phyloP scores from a whole-genome alignment of 176 grass and related monocot species.

The Hordeum marinum region DNA sequence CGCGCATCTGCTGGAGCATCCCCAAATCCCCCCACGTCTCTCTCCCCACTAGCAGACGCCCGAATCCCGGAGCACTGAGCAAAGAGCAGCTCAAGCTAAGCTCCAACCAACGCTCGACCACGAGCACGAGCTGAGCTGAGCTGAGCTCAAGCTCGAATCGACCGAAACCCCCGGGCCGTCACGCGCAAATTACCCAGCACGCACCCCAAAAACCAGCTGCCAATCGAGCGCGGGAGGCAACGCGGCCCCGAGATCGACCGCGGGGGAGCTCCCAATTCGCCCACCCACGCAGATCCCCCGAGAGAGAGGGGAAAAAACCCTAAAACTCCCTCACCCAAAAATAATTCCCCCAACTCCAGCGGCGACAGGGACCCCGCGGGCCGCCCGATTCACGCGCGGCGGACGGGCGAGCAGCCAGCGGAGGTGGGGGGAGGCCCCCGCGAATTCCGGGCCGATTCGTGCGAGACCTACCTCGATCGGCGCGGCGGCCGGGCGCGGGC shows the following conservation, averaged over 20 bases:
- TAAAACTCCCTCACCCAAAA: background rate
- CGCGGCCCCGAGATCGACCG: slow-evolving; percentile 34
- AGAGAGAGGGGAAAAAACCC: background rate
- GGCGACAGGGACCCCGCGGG: background rate
- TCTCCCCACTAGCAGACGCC: background rate
- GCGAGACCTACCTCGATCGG: slow-evolving; percentile 51
- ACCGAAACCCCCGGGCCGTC: background rate
- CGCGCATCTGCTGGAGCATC: slow-evolving; percentile 29
- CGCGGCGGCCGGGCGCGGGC: slow-evolving; percentile 1
- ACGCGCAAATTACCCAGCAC: slow-evolving; percentile 22
- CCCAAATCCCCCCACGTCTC: slow-evolving; percentile 44
- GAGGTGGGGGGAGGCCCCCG: background rate
- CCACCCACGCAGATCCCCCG: slow-evolving; percentile 38
- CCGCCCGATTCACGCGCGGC: slow-evolving; percentile 29
- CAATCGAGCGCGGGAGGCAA: background rate
- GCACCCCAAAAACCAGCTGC: slow-evolving; percentile 28
- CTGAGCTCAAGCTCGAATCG: slow-evolving; percentile 43
- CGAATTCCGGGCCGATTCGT: slow-evolving; percentile 45
- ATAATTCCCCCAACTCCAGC: slow-evolving; percentile 24
- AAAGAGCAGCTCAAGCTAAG: slow-evolving; percentile 12
- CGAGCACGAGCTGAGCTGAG: background rate
- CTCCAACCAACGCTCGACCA: background rate
- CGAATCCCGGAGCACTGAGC: slow-evolving; percentile 28
- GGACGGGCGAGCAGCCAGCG: background rate
- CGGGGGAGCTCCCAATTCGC: slow-evolving; percentile 29